A percentile compares a stretch with the other conserved stretches of the same genome.
Evolutionary conservation across 1,139 yeast species (phyloP).

Genomic region (Hemisphaericaspora subhashii): DNA sequence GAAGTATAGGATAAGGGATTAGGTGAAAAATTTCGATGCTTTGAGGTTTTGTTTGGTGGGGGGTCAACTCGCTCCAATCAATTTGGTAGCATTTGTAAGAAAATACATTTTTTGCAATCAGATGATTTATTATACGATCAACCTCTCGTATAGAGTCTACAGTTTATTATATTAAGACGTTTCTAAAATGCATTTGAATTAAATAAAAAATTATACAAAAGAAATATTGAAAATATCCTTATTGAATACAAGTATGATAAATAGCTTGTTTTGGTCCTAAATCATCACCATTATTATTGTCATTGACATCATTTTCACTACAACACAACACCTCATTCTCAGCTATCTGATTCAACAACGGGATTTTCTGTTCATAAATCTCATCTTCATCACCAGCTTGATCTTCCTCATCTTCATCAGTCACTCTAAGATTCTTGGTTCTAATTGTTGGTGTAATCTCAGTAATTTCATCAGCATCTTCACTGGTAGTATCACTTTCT

Average conservation of each 20-base stretch:
- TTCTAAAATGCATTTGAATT: neutral
- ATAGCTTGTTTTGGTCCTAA: neutral
- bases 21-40: too few relatives aligned
- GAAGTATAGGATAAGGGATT: too few relatives aligned
- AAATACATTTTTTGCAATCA: too few relatives aligned
- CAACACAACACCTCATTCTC: neutral
- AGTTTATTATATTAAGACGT: too few relatives aligned
- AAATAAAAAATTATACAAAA: neutral
- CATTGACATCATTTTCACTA: neutral
- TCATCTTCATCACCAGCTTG: neutral
- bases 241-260: neutral
- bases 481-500: neutral
- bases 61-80: too few relatives aligned
- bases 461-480: neutral
- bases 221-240: too few relatives aligned
- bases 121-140: too few relatives aligned
- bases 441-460: neutral
- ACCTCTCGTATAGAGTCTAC: neutral
- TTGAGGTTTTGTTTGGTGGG: too few relatives aligned
- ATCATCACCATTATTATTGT: neutral
- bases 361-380: neutral
- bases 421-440: neutral
- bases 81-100: too few relatives aligned
- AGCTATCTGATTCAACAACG: neutral
- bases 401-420: neutral